Conservation (phyloP, 1,139 yeast species). For the Candida tetrigidarum region DNA sequence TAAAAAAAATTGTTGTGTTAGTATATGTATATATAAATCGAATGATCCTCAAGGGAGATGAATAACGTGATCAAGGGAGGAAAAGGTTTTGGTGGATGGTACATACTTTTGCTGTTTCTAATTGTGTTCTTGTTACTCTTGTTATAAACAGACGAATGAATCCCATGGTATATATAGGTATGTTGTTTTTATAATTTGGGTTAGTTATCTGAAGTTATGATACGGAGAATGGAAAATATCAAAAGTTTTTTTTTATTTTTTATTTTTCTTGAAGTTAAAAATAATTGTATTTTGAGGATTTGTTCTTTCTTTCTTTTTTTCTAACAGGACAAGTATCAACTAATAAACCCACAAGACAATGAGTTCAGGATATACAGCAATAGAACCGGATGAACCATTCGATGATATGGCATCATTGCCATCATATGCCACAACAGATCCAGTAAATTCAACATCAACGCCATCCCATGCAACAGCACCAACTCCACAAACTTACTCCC, state of each 20-base stretch:
- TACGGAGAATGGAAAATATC: too few species aligned
- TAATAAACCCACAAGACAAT: too few species aligned
- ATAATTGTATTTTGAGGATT: conserved; percentile 2
- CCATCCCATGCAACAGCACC: conserved; percentile 10
- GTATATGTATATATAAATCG: too few species aligned
- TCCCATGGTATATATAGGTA: too few species aligned
- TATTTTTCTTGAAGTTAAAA: too few species aligned
- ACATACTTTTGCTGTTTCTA: conserved; percentile 71
- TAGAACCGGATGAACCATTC: conserved; percentile 31
- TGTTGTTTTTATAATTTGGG: too few species aligned
- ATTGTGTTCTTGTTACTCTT: conserved; percentile 57
- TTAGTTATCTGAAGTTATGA: not conserved
- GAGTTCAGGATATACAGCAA: conserved; percentile 28
- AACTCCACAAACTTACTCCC: conserved; percentile 8
- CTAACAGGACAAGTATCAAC: not conserved
- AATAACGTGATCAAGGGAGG: not conserved
- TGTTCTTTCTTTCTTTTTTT: not conserved
- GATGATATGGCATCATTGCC: conserved; percentile 12
- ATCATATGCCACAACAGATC: conserved; percentile 5
- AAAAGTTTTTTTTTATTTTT: too few species aligned
- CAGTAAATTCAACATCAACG: conserved; percentile 1
- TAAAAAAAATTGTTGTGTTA: too few species aligned
- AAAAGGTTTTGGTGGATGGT: not conserved
- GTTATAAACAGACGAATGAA: conserved; percentile 30
- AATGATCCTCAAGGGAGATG: too few species aligned